Conservation (phyloP, 2,329 filamentous ascomycete genomes). For the Byssothecium circinans region DNA sequence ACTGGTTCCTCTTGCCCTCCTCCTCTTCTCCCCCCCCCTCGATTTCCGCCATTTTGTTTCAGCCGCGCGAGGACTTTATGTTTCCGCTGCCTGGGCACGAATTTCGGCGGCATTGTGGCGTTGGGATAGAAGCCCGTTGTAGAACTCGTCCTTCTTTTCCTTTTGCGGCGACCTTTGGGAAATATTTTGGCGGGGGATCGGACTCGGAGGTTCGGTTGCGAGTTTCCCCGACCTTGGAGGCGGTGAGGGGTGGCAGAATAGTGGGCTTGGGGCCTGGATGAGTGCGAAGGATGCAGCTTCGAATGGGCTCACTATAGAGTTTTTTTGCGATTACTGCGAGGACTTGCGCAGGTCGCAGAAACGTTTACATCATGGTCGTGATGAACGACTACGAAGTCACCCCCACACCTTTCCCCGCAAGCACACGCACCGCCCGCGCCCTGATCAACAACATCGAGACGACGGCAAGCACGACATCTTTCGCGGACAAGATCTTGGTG, state of each 20-base stretch:
- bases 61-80: slow-evolving; percentile 66
- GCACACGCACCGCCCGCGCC: slow-evolving; percentile 58
- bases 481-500: slow-evolving; percentile 87
- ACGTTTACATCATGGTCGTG: slow-evolving; percentile 3
- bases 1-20: slow-evolving; percentile 42
- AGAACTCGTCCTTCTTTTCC: no score
- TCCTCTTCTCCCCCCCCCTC: slow-evolving; percentile 13
- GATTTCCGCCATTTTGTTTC: slow-evolving; percentile 44
- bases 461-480: slow-evolving; percentile 70
- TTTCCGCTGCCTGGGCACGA: slow-evolving; percentile 60
- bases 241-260: slow-evolving; percentile 21
- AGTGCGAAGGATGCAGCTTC: no score
- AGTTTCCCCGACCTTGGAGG: slow-evolving; percentile 20
- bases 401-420: slow-evolving; percentile 66
- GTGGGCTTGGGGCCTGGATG: no score
- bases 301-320: no score
- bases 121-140: slow-evolving; percentile 6
- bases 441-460: slow-evolving; percentile 70
- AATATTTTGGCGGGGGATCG: slow-evolving; percentile 44
- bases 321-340: not conserved
- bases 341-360: not conserved
- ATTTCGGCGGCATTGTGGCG: slow-evolving; percentile 44
- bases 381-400: slow-evolving; percentile 25
- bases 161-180: slow-evolving; percentile 11
- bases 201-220: slow-evolving; percentile 18